phyloP scores from a whole-genome alignment of 441 rosid genomes.

The Populus tomentosa region DNA sequence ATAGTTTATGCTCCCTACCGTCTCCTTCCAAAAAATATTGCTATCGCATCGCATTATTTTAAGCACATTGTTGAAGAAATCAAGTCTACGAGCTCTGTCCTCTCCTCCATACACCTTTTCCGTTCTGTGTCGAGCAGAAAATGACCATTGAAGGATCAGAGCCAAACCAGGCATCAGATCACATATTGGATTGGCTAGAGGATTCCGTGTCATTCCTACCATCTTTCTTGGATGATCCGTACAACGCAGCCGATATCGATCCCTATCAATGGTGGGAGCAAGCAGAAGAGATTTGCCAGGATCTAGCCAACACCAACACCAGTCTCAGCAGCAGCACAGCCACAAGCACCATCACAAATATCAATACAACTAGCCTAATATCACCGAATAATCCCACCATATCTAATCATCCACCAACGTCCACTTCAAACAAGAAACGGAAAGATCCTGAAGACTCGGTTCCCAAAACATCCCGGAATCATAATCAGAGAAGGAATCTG shows the following conservation, averaged over 20 bases:
- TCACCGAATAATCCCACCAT: slow-evolving; percentile 15
- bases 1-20: slow-evolving; percentile 32
- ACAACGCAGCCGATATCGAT: slow-evolving; percentile 32
- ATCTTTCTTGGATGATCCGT: slow-evolving; percentile 61
- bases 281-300: slow-evolving; percentile 34
- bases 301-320: slow-evolving; percentile 17
- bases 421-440: slow-evolving; percentile 43
- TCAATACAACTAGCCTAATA: slow-evolving; percentile 9
- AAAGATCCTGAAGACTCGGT: slow-evolving; percentile 22
- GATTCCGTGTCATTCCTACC: slow-evolving; percentile 56
- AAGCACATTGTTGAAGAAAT: background rate
- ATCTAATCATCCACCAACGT: slow-evolving; percentile 22
- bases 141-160: slow-evolving; percentile 64
- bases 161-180: slow-evolving; percentile 46
- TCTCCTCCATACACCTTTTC: background rate
- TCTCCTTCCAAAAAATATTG: slow-evolving; percentile 20
- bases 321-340: slow-evolving; percentile 4
- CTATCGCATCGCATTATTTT: background rate
- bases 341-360: background rate
- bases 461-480: slow-evolving; percentile 21
- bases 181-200: slow-evolving; percentile 56
- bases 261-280: slow-evolving; percentile 51
- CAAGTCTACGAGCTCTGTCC: background rate
- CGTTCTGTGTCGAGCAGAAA: background rate
- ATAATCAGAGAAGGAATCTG: slow-evolving; percentile 28